Percentiles rank a stretch among this genome's conserved stretches.
Conservation (phyloP, 179 eudicot species). For the Silene noctiflora region DNA sequence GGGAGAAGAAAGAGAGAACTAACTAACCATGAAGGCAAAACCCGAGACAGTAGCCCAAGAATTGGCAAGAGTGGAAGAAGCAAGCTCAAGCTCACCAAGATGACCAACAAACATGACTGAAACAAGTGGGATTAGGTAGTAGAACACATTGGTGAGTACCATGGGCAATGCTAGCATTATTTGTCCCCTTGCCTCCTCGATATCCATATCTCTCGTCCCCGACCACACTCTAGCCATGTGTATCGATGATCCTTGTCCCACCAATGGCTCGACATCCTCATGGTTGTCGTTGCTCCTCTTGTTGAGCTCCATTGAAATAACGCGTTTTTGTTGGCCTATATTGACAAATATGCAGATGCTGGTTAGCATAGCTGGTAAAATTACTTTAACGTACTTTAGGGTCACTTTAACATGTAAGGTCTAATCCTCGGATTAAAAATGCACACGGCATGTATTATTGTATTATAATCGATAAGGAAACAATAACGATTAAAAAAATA, state of each 20-base stretch:
- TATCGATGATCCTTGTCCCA: background rate
- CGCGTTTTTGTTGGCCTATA: no score
- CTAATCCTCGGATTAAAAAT: no score
- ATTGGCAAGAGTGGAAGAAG: conserved; percentile 55
- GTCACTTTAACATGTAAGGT: no score
- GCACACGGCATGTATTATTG: no score
- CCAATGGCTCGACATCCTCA: conserved; percentile 13
- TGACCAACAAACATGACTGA: conserved; percentile 71
- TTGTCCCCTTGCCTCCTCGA: conserved; percentile 22
- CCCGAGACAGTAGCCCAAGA: conserved; percentile 60
- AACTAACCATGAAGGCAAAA: conserved; percentile 50
- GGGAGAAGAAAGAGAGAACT: background rate
- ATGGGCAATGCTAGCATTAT: conserved; percentile 19
- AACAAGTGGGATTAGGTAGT: conserved; percentile 31
- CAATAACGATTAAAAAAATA: no score
- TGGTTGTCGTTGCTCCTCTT: background rate
- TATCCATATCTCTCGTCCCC: conserved; percentile 8
- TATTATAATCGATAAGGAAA: no score
- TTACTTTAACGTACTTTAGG: no score
- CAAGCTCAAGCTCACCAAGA: conserved; percentile 55
- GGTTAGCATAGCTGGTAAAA: no score
- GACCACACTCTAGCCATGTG: background rate
- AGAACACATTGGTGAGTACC: conserved; percentile 28
- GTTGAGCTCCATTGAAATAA: conserved; percentile 6
- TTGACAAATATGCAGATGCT: no score